Evolutionary conservation across 1,139 yeast genomes (phyloP).

Genomic region (Suhomyces maxii): DNA sequence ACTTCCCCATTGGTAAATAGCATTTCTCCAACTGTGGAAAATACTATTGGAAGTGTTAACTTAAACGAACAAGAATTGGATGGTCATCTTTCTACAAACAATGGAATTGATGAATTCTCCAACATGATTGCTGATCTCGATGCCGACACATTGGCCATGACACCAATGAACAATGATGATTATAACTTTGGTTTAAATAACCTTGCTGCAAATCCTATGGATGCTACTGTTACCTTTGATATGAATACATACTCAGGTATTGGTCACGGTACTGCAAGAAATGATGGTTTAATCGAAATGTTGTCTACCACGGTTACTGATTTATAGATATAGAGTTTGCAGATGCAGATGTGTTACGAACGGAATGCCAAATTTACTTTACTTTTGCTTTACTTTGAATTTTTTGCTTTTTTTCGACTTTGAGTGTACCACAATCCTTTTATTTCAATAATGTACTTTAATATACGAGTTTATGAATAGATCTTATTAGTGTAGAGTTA

Average conservation of each 20-base stretch:
- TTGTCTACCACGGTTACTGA: conserved; percentile 9
- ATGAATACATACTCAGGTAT: background rate
- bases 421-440: background rate
- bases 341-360: background rate
- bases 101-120: conserved; percentile 5
- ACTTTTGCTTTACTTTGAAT: too few relatives aligned
- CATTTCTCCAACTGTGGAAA: conserved; percentile 1
- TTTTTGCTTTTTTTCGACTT: too few relatives aligned
- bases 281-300: conserved; percentile 7
- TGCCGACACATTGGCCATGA: background rate
- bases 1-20: conserved; percentile 1
- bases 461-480: background rate
- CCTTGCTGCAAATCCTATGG: background rate
- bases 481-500: background rate
- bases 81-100: background rate
- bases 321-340: conserved; percentile 6
- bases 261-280: background rate
- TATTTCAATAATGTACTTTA: background rate
- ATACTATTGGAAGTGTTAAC: background rate
- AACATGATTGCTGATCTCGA: conserved; percentile 10
- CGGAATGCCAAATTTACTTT: background rate
- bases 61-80: conserved; percentile 1
- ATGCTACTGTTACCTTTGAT: background rate
- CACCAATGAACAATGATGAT: conserved; percentile 1
- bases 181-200: conserved; percentile 1